A percentile compares a stretch with the other conserved stretches of the same genome.
These are phyloP conservation scores for Ampelocalamus luodianensis DNA, from an alignment of 176 grass and related monocot genomes.

Conservation along the genomic window DNA sequence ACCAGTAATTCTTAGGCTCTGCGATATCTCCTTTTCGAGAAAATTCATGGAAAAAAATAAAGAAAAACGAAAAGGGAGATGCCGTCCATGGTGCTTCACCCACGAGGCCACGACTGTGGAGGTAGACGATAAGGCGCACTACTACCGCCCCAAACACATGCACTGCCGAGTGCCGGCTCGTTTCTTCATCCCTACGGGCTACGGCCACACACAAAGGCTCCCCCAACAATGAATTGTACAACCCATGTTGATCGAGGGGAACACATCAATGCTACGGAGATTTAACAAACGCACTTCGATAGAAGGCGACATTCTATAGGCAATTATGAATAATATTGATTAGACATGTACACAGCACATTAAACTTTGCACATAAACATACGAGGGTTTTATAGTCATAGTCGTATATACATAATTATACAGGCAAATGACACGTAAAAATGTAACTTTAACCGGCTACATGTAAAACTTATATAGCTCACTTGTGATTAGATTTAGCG, in stretches of 20 bases:
- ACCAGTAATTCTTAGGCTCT: neutral
- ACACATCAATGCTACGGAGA: neutral
- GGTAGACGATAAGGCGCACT: conserved; percentile 44
- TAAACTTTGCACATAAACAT: too few species aligned
- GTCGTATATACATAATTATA: too few species aligned
- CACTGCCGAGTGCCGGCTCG: neutral
- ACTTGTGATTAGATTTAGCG: too few species aligned
- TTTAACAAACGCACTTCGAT: neutral
- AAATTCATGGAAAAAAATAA: neutral
- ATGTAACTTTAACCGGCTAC: too few species aligned
- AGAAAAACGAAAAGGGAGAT: neutral
- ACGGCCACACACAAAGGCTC: neutral
- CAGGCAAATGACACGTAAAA: too few species aligned
- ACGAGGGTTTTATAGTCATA: too few species aligned
- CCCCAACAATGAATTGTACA: neutral
- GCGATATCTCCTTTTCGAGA: neutral
- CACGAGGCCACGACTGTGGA: conserved; percentile 25
- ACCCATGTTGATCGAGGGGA: neutral
- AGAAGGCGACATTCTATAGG: too few species aligned
- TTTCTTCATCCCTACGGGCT: neutral
- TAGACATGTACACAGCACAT: too few species aligned
- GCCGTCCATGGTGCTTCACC: conserved; percentile 30
- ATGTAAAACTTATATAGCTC: too few species aligned
- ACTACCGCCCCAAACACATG: conserved; percentile 6
- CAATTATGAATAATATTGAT: too few species aligned